These are phyloP conservation scores for Alternaria panax DNA, from an alignment of 2,329 filamentous ascomycete genomes.

Conservation along the genomic window DNA sequence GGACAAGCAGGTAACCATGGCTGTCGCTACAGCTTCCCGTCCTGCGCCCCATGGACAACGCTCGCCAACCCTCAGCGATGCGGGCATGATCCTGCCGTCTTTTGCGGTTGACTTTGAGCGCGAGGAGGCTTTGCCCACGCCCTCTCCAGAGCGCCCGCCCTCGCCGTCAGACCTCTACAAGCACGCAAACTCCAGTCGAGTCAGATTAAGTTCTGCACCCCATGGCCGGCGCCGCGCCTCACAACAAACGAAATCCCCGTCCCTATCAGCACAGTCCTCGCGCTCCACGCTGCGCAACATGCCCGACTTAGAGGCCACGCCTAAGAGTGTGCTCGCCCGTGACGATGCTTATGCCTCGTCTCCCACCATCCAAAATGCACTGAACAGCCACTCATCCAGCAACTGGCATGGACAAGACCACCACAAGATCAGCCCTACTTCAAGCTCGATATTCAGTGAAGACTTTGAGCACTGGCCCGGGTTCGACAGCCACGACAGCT, in stretches of 20 bases:
- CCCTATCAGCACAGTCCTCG: constrained; percentile 45
- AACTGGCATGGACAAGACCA: constrained; percentile 30
- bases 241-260: constrained; percentile 39
- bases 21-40: constrained; percentile 29
- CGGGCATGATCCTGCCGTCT: constrained; percentile 90
- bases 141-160: constrained; percentile 58
- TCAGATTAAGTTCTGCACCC: constrained; percentile 40
- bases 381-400: constrained; percentile 21
- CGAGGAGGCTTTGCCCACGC: constrained; percentile 61
- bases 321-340: constrained; percentile 20
- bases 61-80: constrained; percentile 89
- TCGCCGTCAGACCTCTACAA: constrained; percentile 48
- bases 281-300: constrained; percentile 47
- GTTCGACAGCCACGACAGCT: constrained; percentile 40
- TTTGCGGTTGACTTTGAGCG: constrained; percentile 34
- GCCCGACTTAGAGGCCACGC: constrained; percentile 28
- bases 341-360: constrained; percentile 44
- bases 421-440: constrained; percentile 43
- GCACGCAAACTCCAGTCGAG: constrained; percentile 30
- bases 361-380: constrained; percentile 39
- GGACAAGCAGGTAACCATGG: constrained; percentile 28
- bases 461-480: constrained; percentile 54
- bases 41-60: constrained; percentile 27
- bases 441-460: constrained; percentile 55
- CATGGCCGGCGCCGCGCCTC: constrained; percentile 40